Evolutionary conservation across 2,329 filamentous ascomycete species (phyloP).

Genomic region (Rutstroemia sydowiana): DNA sequence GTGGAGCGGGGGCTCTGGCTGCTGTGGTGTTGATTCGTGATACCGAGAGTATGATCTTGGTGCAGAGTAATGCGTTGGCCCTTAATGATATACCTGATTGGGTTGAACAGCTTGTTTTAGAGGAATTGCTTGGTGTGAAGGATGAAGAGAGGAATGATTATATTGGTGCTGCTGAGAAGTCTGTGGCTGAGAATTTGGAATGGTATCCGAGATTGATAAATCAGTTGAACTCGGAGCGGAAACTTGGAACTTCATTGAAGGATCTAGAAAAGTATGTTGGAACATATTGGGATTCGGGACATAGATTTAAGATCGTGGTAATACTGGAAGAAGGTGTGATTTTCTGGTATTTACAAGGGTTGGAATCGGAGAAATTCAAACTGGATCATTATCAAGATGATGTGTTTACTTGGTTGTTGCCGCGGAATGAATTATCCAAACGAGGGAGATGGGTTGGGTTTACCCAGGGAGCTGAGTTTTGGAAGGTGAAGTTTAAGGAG

Average conservation of each 20-base stretch:
- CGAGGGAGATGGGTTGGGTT: not conserved
- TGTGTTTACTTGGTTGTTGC: not conserved
- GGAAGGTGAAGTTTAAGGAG: not conserved
- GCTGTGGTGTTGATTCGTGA: constrained; percentile 24
- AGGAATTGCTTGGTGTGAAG: constrained; percentile 16
- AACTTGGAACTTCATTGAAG: not conserved
- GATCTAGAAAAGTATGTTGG: not conserved
- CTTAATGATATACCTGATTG: constrained; percentile 19
- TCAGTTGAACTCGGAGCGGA: not conserved
- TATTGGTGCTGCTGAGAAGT: not conserved
- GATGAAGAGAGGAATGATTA: constrained; percentile 4
- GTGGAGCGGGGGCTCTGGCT: constrained; percentile 18
- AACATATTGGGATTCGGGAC: not conserved
- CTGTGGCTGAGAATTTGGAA: not conserved
- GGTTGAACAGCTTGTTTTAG: constrained; percentile 19
- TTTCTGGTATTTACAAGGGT: not conserved
- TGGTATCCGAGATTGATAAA: not conserved
- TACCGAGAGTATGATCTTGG: constrained; percentile 25
- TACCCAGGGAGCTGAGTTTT: not conserved
- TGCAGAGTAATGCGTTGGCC: constrained; percentile 22
- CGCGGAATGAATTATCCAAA: not conserved
- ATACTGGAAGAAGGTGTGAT: not conserved
- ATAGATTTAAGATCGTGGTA: not conserved
- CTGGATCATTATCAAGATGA: not conserved
- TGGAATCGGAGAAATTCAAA: not conserved